A percentile compares a stretch with the other conserved stretches of the same genome.
phyloP scores from a whole-genome alignment of 2,329 filamentous ascomycete genomes.

The Colletotrichum lini region DNA sequence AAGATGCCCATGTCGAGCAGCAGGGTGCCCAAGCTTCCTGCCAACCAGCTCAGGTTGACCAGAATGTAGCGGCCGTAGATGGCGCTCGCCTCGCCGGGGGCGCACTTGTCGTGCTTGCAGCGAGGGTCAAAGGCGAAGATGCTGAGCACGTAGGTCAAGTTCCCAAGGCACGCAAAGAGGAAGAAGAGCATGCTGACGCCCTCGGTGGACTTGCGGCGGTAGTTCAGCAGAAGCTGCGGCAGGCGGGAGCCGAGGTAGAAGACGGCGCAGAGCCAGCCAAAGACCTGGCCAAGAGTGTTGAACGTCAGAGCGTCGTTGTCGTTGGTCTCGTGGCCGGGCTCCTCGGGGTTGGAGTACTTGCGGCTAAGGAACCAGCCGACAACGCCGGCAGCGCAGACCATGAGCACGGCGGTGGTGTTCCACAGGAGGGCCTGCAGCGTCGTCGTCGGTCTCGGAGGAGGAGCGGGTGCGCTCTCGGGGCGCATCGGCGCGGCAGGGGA shows the following conservation, averaged over 20 bases:
- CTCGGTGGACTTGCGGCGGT: constrained; percentile 91
- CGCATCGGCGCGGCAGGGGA: constrained; percentile 88
- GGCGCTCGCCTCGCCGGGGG: constrained; percentile 72
- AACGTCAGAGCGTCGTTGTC: constrained; percentile 72
- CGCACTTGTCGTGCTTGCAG: constrained; percentile 72
- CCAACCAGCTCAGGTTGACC: constrained; percentile 91
- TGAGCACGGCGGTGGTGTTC: constrained; percentile 81
- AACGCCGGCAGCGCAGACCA: constrained; percentile 88
- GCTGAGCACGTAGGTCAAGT: constrained; percentile 91
- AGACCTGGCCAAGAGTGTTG: constrained; percentile 86
- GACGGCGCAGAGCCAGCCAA: constrained; percentile 91
- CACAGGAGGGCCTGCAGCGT: constrained; percentile 74
- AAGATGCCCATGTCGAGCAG: constrained; percentile 90
- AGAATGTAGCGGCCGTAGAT: constrained; percentile 88
- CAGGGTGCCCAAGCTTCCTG: constrained; percentile 90
- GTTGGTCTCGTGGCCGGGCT: constrained; percentile 58
- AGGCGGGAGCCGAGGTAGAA: constrained; percentile 92
- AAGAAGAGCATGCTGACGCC: constrained; percentile 96
- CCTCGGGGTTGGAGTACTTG: constrained; percentile 56
- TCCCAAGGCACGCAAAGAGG: constrained; percentile 95
- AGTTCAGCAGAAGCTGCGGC: constrained; percentile 93
- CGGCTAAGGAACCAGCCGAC: constrained; percentile 87
- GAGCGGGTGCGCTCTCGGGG: constrained; percentile 57
- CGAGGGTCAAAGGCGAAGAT: constrained; percentile 91
- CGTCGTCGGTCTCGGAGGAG: constrained; percentile 64